Conservation (phyloP, 768 basidiomycete genomes). For the Lanmaoa pseudosensibilis region DNA sequence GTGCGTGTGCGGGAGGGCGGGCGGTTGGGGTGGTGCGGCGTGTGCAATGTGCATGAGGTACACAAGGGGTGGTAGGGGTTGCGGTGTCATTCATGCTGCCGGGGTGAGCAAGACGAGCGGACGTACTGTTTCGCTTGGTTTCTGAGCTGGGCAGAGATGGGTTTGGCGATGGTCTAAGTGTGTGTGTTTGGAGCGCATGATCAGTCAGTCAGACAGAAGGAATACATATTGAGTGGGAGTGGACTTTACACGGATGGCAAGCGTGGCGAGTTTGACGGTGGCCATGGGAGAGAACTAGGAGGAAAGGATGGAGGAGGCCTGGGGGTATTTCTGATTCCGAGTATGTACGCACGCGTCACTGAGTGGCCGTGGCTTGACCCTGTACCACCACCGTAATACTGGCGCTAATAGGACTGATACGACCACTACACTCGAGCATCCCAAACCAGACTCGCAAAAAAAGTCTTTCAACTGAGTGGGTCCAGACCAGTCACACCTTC, state of each 20-base stretch:
- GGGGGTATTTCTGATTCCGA: neutral
- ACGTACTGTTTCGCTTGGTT: conserved; percentile 71
- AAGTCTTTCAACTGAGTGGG: too few species aligned
- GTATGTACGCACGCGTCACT: neutral
- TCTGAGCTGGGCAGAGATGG: conserved; percentile 68
- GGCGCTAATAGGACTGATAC: too few species aligned
- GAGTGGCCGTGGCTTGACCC: too few species aligned
- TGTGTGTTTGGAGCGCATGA: neutral
- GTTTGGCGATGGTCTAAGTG: conserved; percentile 77
- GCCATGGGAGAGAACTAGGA: conserved; percentile 48
- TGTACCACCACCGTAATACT: too few species aligned
- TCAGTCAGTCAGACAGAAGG: neutral
- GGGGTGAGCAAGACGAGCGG: neutral
- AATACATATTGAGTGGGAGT: too few species aligned
- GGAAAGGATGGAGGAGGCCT: too few species aligned
- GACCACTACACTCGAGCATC: too few species aligned
- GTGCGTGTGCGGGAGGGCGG: neutral
- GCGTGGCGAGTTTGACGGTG: conserved; percentile 68
- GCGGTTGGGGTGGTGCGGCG: neutral
- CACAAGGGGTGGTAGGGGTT: neutral
- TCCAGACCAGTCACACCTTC: too few species aligned
- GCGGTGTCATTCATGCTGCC: neutral
- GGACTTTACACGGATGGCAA: conserved; percentile 65
- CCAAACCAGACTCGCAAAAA: too few species aligned
- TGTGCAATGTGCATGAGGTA: neutral